Conservation (phyloP, 805 yeast species). For the Cyberlindnera xishuangbannaensis region DNA sequence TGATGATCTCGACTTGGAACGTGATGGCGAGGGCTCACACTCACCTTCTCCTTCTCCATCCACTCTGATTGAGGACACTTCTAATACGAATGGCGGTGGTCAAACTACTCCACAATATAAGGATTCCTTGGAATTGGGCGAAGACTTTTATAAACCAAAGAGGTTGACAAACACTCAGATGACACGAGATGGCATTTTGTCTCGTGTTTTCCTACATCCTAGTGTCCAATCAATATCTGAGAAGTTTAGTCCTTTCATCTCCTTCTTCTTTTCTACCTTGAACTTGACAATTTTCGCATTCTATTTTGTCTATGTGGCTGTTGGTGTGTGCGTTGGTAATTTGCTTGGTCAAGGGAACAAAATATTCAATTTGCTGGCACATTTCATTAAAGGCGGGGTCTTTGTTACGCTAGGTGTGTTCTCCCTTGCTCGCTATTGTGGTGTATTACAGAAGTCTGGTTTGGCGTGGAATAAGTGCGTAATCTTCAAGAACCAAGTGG, state of each 20-base stretch:
- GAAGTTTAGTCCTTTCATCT: slow-evolving; percentile 23
- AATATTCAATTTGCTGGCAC: slow-evolving; percentile 84
- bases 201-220: slow-evolving; percentile 30
- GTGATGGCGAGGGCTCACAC: slow-evolving; percentile 6
- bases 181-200: slow-evolving; percentile 30
- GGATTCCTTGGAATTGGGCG: slow-evolving; percentile 22
- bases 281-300: slow-evolving; percentile 63
- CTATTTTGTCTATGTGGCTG: slow-evolving; percentile 48
- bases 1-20: slow-evolving; percentile 25
- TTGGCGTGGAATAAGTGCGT: slow-evolving; percentile 83
- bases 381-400: slow-evolving; percentile 93
- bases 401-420: slow-evolving; percentile 71
- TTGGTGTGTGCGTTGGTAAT: slow-evolving; percentile 57
- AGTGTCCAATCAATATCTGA: slow-evolving; percentile 18
- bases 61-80: slow-evolving; percentile 19
- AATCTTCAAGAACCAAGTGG: slow-evolving; percentile 23
- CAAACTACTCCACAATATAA: slow-evolving; percentile 17
- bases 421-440: slow-evolving; percentile 83
- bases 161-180: slow-evolving; percentile 7
- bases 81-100: slow-evolving; percentile 1
- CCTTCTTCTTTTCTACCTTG: slow-evolving; percentile 41
- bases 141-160: slow-evolving; percentile 9
- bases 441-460: slow-evolving; percentile 68
- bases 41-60: slow-evolving; percentile 20
- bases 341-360: slow-evolving; percentile 60